Evolutionary conservation across 495 filamentous ascomycete species (phyloP), one percentile per base, ranked within the genome.

Genomic region (Talaromyces trachyspermus): DNA sequence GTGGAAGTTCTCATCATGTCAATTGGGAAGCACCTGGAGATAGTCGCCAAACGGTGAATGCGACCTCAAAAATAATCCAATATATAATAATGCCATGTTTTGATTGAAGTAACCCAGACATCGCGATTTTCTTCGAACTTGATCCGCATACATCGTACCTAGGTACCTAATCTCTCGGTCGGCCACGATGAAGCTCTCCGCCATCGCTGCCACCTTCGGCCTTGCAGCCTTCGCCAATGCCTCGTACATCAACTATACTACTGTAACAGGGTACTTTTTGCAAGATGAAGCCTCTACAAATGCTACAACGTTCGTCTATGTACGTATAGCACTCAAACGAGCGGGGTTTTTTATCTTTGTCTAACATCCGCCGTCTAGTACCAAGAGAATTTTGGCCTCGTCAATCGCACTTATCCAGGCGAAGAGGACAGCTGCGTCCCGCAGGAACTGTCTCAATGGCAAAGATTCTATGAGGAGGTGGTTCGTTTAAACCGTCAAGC

Each of bases 251-350:
- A 71, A 78, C 41, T 88, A 87, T 55, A 74, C 75, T 2, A 78
- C 77, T 4, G 76, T 88, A 10, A 67, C 76, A 5, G 85, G 81
- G 1, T 85, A 80, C 58, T 89, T 89, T 57, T 61, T 76, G 12
- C 85, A 89, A 60, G 84, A 88, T 61, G 72, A 85, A 40, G 65
- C 66, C 1, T 59, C 68, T 7, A 89, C 85, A 2, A 70, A 85
- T 55, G 54, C 79, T 1, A 63, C 64, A 10, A 77, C 69, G 1
- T 89, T 88, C 60, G 79, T 86, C 59, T 89, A 80, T 58, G 81
- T 84, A 62, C 15, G 39, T n/a, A 33, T 51, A 38, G 29, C 15
- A 24, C 29, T n/a, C 15, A 9, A 12, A 7, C 7, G 17, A 4
- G 7, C 12, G 26, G 23, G 26, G 22, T 14, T 29, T 32, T 19